phyloP scores from a whole-genome alignment of 257 asterid species.

The Cynanchum wilfordii region DNA sequence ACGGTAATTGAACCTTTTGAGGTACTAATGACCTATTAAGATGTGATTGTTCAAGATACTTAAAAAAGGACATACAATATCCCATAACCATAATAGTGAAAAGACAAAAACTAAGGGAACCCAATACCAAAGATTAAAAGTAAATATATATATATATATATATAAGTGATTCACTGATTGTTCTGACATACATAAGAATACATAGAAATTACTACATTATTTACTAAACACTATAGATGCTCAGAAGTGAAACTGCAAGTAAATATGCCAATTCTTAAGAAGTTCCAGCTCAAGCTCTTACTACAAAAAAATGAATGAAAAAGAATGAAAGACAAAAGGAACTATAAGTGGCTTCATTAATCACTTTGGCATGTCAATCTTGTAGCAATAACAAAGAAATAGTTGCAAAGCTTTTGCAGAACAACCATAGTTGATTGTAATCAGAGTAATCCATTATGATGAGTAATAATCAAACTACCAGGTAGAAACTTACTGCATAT shows the following conservation, averaged over 20 bases:
- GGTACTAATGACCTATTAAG: slow-evolving; percentile 62
- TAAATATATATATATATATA: too few relatives aligned
- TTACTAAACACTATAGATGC: neutral
- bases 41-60: slow-evolving; percentile 5
- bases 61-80: slow-evolving; percentile 3
- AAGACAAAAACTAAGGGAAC: neutral
- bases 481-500: slow-evolving; percentile 73
- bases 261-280: neutral
- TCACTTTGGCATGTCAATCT: neutral
- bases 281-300: neutral
- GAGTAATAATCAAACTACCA: neutral
- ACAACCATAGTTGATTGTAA: neutral
- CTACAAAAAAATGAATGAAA: neutral
- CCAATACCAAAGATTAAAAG: neutral
- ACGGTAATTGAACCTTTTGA: slow-evolving; percentile 80
- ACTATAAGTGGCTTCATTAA: neutral
- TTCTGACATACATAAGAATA: neutral
- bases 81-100: slow-evolving; percentile 16
- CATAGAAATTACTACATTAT: neutral
- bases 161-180: neutral
- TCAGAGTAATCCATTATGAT: neutral
- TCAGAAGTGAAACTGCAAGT: neutral
- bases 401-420: neutral
- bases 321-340: neutral
- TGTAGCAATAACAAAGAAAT: neutral